Evolutionary conservation across 2,329 filamentous ascomycete genomes (phyloP), one percentile per base, ranked within the genome.

Genomic region (Clathrospora elynae): DNA sequence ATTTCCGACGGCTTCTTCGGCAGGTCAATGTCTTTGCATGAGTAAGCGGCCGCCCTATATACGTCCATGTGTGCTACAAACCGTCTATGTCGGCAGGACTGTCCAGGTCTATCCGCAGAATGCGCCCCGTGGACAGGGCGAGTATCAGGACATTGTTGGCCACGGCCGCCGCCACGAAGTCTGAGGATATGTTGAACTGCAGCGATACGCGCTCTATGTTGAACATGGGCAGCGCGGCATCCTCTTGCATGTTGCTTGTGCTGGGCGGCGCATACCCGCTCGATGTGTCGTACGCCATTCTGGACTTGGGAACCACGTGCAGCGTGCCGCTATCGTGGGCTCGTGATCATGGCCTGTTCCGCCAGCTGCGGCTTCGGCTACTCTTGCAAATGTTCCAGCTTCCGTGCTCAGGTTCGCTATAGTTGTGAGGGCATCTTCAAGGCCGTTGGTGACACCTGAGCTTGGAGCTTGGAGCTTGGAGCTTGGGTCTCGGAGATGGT

Each of bases 131-230:
- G 4, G 90, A 92, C 24, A 99, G 80, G 26, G 93, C 93, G 36
- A 99, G 78, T 14, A 97, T 85, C 43, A 99, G 81, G 49, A 97
- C 91, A 76, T 99, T 96, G 73, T 99, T 97, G 53, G 92, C 91
- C 42, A 97, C 92, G 72, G 96, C 91, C 26, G 91, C 91, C 12
- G 93, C 91, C 33, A 96, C 93, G 67, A 99, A 97, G 71, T 96
- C 89, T 55, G 92, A 90, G 2, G 92, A 89, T 62, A 97, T 86
- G 47, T 89, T 87, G 78, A 99, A 99, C 70, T 93, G 88, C 51
- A 97, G 84, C 75, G 95, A 87, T 25, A 97, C 93, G 51, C 83
- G 85, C 73, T 96, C 88, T 66, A 97, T 85, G 67, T 93, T 88
- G 77, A 99, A 99, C 73, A 99, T 95, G 58, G 92, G 91, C 46